A percentile compares a stretch with the other conserved stretches of the same genome.
These are phyloP conservation scores for Grifola frondosa DNA, from an alignment of 1,284 basidiomycete genomes.

Conservation along the genomic window DNA sequence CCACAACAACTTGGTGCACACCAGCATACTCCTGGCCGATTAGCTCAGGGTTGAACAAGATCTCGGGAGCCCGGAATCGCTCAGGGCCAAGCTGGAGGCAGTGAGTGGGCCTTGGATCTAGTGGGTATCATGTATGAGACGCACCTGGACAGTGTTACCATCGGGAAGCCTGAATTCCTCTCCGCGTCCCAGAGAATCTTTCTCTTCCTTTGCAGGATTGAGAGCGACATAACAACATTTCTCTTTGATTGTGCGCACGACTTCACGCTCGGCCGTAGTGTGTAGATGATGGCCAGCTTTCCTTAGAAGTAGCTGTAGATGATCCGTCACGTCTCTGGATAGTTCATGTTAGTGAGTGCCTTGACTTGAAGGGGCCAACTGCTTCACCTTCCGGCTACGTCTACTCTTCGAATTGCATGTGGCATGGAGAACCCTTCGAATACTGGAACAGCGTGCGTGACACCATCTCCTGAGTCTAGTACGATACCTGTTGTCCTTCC, in stretches of 20 bases:
- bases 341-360: not conserved
- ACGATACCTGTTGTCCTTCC: constrained; percentile 99
- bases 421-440: constrained; percentile 99
- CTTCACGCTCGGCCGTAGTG: constrained; percentile 96
- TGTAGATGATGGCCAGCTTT: constrained; percentile 95
- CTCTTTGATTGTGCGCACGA: constrained; percentile 97
- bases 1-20: constrained; percentile 93
- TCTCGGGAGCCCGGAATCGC: constrained; percentile 96
- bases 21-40: constrained; percentile 97
- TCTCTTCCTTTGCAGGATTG: constrained; percentile 93
- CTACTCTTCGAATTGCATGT: constrained; percentile 93
- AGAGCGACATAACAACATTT: constrained; percentile 95
- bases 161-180: constrained; percentile 97
- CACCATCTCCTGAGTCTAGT: constrained; percentile 97
- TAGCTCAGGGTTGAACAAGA: constrained; percentile 96
- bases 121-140: constrained; percentile 21
- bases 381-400: constrained; percentile 88
- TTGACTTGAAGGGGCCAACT: not conserved
- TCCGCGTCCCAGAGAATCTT: constrained; percentile 72
- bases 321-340: constrained; percentile 90
- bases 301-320: constrained; percentile 90
- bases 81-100: constrained; percentile 81
- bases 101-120: constrained; percentile 6
- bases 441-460: constrained; percentile 98
- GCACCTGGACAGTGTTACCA: constrained; percentile 88